Base-by-base conservation (phyloP, 768 basidiomycete genomes). In the Kwoniella bestiolae region DNA sequence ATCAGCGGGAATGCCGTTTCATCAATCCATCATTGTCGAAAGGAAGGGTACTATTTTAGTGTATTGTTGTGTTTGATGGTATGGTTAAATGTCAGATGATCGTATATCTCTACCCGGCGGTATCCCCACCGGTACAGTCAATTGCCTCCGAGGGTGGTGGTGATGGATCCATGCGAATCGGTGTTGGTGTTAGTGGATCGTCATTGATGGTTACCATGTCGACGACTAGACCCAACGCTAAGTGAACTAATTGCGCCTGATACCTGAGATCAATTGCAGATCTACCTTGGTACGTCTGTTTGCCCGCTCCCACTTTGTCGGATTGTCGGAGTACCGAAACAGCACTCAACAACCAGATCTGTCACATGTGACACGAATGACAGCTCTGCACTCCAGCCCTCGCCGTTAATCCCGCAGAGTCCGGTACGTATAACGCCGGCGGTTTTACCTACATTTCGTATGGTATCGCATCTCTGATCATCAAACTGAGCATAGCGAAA, bases 21-120 rank as follows among this genome's bases (percentile, higher is more conserved):
- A 56, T 34, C 21, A 29, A 25, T 50, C 49, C 23, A 50, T 50
- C 49, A 50, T 1, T 44, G 26, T 50, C 41, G 18, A 58, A 58
- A 58, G 45, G 56, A 47, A 58, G 56, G 56, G 56, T 58, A 44
- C 28, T 46, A 32, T 14, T 34, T 35, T 55, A 55, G 52, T 35
- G 49, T 5, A 51, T 8, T 18, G 29, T 16, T 25, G 21, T 21
- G 25, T 49, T 11, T 26, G 11, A 21, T 21, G n/a, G 23, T 49
- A 25, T 7, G 21, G 11, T 34, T 21, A n/a, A 18, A 6, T 5
- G 23, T 55, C 52, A 55, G 52, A 26, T 55, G 52, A 35, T 55
- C 32, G n/a, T n/a, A n/a, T n/a, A 34, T 12, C 34, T 9, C 52
- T 26, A 35, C 52, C n/a, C 52, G 52, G 52, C 52, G 52, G 52